Evolutionary conservation across 495 filamentous ascomycete species (phyloP), one percentile per base, ranked within the genome.

Genomic region (Eremomyces bilateralis): DNA sequence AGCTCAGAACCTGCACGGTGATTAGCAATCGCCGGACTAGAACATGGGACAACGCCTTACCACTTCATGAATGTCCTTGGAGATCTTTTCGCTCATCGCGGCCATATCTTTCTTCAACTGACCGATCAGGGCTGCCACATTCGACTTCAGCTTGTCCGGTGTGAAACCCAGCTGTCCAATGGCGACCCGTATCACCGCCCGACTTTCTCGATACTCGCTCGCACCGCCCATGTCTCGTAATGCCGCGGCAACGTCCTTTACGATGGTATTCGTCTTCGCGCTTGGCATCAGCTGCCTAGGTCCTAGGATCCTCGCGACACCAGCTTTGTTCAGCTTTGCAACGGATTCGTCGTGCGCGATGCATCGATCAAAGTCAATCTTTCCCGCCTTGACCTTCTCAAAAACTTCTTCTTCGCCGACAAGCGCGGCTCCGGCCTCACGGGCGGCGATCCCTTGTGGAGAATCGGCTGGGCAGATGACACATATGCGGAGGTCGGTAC

Each of bases 261-360:
- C 81, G 34, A 97, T 71, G 2, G 88, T 93, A 35, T 79, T 82
- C 16, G 64, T 64, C 64, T 92, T 97, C 33, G 59, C 54, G 49
- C 67, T 88, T 15, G 88, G 88, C 90, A 97, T 94, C 49, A 97
- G 54, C 5, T 82, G 81, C 48, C 65, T 67, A 12, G 88, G 88
- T 50, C 88, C 88, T 8, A 97, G 63, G 29, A 94, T 67, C 45
- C 73, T 66, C 33, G 73, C 84, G 37, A 97, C 49, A 2, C 60
- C 64, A 19, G 79, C 75, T 57, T 82, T 81, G 51, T 76, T 76
- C 42, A 93, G 58, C 18, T 69, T 67, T 15, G 58, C 54, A 42
- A 81, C 57, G 47, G 71, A 79, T 39, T 85, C 77, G 16, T 63
- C 63, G 48, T 95, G 85, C 52, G 76, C 83, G 38, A 97, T 72